Evolutionary conservation across 75 land plant species (phyloP).

Genomic region (Picea glauca): DNA sequence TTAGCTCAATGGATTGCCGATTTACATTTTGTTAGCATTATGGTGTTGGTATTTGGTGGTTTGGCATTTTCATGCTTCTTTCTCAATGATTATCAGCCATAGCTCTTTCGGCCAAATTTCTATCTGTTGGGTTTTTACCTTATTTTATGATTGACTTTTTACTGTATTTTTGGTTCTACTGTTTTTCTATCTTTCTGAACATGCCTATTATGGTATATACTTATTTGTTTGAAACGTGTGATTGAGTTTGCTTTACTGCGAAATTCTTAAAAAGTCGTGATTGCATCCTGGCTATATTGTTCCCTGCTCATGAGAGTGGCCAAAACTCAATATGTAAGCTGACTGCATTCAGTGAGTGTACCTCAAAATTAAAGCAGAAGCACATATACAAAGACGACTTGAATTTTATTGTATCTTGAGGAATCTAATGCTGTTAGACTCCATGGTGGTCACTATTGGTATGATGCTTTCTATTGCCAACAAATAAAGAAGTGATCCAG

Average conservation of each 20-base stretch:
- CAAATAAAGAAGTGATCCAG: not conserved
- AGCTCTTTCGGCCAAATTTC: no score
- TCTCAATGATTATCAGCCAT: no score
- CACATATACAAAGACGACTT: not conserved
- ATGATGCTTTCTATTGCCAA: not conserved
- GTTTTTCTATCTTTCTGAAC: no score
- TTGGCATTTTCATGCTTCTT: no score
- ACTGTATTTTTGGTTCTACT: no score
- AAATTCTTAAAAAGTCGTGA: not conserved
- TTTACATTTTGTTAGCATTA: no score
- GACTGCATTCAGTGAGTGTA: not conserved
- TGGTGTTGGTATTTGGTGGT: no score
- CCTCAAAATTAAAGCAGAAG: not conserved
- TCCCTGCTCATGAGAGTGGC: not conserved
- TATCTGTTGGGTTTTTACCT: no score
- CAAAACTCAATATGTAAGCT: not conserved
- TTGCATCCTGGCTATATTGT: not conserved
- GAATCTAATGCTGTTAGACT: not conserved
- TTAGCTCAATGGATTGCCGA: no score
- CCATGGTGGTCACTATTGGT: not conserved
- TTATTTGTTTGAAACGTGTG: not conserved
- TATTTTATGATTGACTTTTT: no score
- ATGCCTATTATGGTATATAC: not conserved
- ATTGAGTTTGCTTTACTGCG: not conserved
- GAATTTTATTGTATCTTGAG: not conserved